These are phyloP conservation scores for Aureobasidium lini DNA, from an alignment of 2,329 filamentous ascomycete genomes.

Conservation along the genomic window DNA sequence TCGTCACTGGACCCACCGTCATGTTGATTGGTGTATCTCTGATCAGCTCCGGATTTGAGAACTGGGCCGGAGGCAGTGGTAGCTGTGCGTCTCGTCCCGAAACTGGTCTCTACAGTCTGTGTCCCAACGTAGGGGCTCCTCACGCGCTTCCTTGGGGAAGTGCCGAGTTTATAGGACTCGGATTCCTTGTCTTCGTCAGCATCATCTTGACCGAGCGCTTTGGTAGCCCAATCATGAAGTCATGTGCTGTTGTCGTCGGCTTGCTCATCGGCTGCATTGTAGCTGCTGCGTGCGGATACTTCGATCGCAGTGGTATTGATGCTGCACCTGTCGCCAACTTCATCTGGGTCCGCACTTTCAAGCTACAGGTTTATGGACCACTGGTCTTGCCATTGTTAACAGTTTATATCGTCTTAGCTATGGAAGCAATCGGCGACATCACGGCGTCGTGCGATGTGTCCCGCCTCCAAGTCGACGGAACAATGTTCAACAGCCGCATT, in stretches of 20 bases:
- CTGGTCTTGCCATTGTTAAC: conserved; percentile 63
- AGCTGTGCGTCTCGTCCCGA: conserved; percentile 40
- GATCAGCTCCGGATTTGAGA: conserved; percentile 62
- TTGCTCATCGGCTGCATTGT: conserved; percentile 67
- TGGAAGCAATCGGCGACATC: conserved; percentile 63
- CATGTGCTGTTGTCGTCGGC: conserved; percentile 66
- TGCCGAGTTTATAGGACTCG: conserved; percentile 69
- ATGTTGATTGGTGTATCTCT: conserved; percentile 67
- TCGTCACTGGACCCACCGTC: conserved; percentile 63
- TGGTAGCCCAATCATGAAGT: conserved; percentile 78
- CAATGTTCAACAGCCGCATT: conserved; percentile 65
- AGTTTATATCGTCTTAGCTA: conserved; percentile 61
- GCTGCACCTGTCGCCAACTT: conserved; percentile 64
- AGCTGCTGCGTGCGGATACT: conserved; percentile 70
- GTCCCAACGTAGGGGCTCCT: conserved; percentile 60
- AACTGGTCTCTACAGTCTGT: conserved; percentile 53
- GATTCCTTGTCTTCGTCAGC: conserved; percentile 70
- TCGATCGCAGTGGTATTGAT: conserved; percentile 63
- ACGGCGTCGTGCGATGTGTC: conserved; percentile 77
- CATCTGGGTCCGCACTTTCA: conserved; percentile 73
- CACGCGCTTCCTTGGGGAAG: conserved; percentile 69
- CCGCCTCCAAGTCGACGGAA: conserved; percentile 64
- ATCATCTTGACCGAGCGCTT: conserved; percentile 78
- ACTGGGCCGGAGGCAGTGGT: conserved; percentile 72
- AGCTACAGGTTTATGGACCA: conserved; percentile 62